Evolutionary conservation across 2,329 filamentous ascomycete genomes (phyloP).

Genomic region (Talaromyces sp.): DNA sequence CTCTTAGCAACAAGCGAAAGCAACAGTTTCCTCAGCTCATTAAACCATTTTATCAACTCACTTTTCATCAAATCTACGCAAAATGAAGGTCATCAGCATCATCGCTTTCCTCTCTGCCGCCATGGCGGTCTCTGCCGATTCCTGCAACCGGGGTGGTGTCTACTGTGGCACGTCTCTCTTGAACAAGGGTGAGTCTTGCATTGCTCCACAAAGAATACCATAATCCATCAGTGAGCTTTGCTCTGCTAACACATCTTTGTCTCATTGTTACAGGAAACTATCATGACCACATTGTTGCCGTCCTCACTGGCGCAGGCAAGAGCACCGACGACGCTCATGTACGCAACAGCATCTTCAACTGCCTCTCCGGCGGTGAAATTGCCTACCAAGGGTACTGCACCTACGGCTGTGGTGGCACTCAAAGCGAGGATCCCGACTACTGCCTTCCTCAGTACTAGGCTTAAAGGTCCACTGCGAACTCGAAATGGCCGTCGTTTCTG

Average conservation of each 20-base stretch:
- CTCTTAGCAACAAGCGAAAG: background rate
- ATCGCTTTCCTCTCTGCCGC: background rate
- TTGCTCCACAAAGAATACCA: background rate
- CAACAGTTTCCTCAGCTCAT: background rate
- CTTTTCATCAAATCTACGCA: background rate
- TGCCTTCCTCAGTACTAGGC: too few relatives aligned
- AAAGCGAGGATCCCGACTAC: background rate
- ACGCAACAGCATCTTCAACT: background rate
- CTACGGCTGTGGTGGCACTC: background rate
- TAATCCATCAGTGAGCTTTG: background rate
- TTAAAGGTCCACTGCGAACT: background rate
- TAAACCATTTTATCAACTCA: background rate
- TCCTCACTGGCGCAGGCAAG: background rate
- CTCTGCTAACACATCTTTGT: background rate
- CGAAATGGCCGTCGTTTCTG: background rate
- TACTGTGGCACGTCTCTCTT: constrained; percentile 1
- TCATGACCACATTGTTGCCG: background rate
- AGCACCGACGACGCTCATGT: background rate
- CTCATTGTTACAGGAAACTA: background rate
- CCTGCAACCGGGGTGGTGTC: background rate
- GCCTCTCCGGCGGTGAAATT: constrained; percentile 2
- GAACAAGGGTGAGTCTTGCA: constrained; percentile 1
- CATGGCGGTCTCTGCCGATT: background rate
- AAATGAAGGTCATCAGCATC: background rate
- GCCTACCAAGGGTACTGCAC: constrained; percentile 2